These are phyloP conservation scores for Ephemerocybe angulata DNA, from an alignment of 768 basidiomycete genomes.

Conservation along the genomic window DNA sequence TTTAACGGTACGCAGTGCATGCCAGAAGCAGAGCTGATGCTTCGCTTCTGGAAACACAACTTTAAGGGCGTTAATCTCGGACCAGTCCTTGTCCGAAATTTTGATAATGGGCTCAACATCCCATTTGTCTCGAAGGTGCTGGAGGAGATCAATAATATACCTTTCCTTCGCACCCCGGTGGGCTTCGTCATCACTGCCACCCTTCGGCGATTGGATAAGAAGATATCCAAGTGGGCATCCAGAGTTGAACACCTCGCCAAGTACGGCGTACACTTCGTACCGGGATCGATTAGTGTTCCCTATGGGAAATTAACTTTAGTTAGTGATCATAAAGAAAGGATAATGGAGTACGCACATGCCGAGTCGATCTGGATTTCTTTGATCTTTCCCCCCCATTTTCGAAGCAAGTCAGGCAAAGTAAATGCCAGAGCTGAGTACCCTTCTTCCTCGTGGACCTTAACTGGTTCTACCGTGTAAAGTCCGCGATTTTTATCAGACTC, in stretches of 20 bases:
- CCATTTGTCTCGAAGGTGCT: constrained; percentile 20
- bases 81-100: constrained; percentile 29
- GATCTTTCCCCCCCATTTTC: constrained; percentile 18
- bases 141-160: constrained; percentile 21
- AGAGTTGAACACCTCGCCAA: constrained; percentile 30
- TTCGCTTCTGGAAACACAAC: constrained; percentile 27
- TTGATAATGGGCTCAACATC: constrained; percentile 21
- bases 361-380: constrained; percentile 28
- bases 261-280: constrained; percentile 29
- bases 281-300: constrained; percentile 31
- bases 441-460: constrained; percentile 5
- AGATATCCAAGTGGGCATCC: constrained; percentile 31
- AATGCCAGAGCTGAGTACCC: constrained; percentile 25
- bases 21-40: constrained; percentile 37
- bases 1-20: constrained; percentile 27
- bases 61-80: constrained; percentile 27
- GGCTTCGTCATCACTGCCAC: constrained; percentile 2
- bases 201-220: constrained; percentile 15
- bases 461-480: background rate
- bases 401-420: constrained; percentile 20
- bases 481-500: too few relatives aligned
- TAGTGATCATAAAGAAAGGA: background rate
- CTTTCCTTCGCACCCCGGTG: constrained; percentile 23
- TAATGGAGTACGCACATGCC: constrained; percentile 19
- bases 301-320: constrained; percentile 9